Evolutionary conservation across 1,284 basidiomycete genomes (phyloP).

Genomic region (Porogramme epimiltina): DNA sequence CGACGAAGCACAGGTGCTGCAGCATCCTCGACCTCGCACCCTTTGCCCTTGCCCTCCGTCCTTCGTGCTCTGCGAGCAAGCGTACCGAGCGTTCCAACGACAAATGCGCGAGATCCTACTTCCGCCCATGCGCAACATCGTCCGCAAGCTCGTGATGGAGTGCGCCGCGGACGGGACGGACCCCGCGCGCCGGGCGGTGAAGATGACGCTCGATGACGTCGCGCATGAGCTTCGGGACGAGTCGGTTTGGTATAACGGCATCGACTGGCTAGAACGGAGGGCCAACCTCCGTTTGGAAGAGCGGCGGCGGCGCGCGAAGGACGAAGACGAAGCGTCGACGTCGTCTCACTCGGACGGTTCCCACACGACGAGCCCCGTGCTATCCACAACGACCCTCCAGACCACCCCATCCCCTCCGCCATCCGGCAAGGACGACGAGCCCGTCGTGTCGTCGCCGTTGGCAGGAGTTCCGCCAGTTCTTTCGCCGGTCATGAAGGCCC

Average conservation of each 20-base stretch:
- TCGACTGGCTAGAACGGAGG: slow-evolving; percentile 60
- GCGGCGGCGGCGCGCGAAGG: slow-evolving; percentile 33
- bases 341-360: slow-evolving; percentile 51
- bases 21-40: slow-evolving; percentile 52
- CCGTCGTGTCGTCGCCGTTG: slow-evolving; percentile 29
- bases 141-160: slow-evolving; percentile 63
- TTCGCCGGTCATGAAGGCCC: slow-evolving; percentile 57
- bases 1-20: slow-evolving; percentile 31
- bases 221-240: slow-evolving; percentile 55
- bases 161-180: slow-evolving; percentile 44
- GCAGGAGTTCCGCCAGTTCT: slow-evolving; percentile 39
- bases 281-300: slow-evolving; percentile 37
- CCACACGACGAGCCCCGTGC: slow-evolving; percentile 67
- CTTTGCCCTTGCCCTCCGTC: slow-evolving; percentile 54
- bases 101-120: slow-evolving; percentile 59
- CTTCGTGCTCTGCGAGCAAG: slow-evolving; percentile 56
- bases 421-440: slow-evolving; percentile 38
- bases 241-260: slow-evolving; percentile 66
- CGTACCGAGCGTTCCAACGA: slow-evolving; percentile 55
- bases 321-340: slow-evolving; percentile 47
- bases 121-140: slow-evolving; percentile 68
- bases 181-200: slow-evolving; percentile 47
- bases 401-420: slow-evolving; percentile 77
- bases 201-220: slow-evolving; percentile 65
- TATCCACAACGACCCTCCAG: slow-evolving; percentile 72